Conservation (phyloP, 495 filamentous ascomycete species). For the Pseudevernia furfuracea region DNA sequence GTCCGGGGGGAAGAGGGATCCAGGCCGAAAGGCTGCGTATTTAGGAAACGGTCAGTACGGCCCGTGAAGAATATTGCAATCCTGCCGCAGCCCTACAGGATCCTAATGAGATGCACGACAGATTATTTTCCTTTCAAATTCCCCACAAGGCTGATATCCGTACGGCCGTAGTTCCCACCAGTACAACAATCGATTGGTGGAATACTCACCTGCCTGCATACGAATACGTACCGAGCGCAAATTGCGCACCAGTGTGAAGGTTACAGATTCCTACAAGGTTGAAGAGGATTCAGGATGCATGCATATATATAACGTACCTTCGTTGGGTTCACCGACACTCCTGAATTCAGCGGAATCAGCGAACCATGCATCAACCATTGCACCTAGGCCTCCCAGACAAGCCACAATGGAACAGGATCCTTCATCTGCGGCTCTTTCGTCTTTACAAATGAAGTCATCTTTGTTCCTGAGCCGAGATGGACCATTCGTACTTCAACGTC, state of each 20-base stretch:
- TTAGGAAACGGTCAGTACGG: neutral
- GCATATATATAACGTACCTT: neutral
- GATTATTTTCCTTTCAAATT: neutral
- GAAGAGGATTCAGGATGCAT: constrained; percentile 4
- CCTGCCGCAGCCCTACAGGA: neutral
- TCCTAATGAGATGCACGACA: neutral
- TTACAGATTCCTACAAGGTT: neutral
- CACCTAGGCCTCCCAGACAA: neutral
- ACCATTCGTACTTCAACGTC: neutral
- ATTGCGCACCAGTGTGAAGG: too few relatives aligned
- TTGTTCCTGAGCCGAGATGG: neutral
- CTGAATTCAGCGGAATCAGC: neutral
- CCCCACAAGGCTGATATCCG: neutral
- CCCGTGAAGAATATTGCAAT: neutral
- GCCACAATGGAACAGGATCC: neutral
- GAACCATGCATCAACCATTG: neutral
- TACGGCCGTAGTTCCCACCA: neutral
- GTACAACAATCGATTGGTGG: neutral
- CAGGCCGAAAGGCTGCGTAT: neutral
- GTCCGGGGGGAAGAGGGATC: neutral
- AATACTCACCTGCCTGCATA: neutral
- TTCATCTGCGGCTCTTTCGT: neutral
- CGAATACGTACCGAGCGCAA: too few relatives aligned
- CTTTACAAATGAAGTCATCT: neutral
- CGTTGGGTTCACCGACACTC: neutral